Percentiles rank a stretch among this genome's conserved stretches.
Conservation (phyloP, 2,329 filamentous ascomycete species). For the Leptographium lundbergii region DNA sequence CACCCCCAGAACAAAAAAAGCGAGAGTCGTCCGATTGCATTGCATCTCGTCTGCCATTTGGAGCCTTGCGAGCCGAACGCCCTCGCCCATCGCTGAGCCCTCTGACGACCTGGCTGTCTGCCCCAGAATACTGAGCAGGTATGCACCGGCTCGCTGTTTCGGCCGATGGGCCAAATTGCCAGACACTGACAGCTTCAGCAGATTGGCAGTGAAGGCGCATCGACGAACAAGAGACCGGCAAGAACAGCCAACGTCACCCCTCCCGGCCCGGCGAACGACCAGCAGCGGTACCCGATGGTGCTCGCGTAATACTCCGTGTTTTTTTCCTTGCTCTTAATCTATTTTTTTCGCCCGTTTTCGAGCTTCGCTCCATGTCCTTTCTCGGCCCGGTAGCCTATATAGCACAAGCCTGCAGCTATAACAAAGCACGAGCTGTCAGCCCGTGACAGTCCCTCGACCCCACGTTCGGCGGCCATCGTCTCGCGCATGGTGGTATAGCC, state of each 20-base stretch:
- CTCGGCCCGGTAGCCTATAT: no score
- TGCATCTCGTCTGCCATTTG: not conserved
- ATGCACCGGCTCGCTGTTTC: not conserved
- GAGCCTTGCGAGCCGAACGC: no score
- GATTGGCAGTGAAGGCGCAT: not conserved
- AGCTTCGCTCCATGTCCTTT: no score
- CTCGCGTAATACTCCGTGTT: not conserved
- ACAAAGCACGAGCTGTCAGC: no score
- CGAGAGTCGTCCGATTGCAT: not conserved
- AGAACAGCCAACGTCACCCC: not conserved
- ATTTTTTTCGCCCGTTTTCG: no score
- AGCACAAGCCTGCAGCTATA: no score
- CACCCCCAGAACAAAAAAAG: not conserved
- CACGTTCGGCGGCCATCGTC: not conserved
- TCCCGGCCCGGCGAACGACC: not conserved
- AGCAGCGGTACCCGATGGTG: not conserved
- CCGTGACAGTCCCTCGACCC: no score
- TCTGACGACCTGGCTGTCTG: no score
- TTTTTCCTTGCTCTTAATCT: no score
- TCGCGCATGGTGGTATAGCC: not conserved
- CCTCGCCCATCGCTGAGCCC: no score
- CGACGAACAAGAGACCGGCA: no score
- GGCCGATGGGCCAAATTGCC: not conserved
- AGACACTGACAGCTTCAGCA: not conserved
- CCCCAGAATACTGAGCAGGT: not conserved